A percentile compares a stretch with the other conserved stretches of the same genome.
These are phyloP conservation scores for Alternaria hordeiaustralica DNA, from an alignment of 2,329 filamentous ascomycete species.

Conservation along the genomic window DNA sequence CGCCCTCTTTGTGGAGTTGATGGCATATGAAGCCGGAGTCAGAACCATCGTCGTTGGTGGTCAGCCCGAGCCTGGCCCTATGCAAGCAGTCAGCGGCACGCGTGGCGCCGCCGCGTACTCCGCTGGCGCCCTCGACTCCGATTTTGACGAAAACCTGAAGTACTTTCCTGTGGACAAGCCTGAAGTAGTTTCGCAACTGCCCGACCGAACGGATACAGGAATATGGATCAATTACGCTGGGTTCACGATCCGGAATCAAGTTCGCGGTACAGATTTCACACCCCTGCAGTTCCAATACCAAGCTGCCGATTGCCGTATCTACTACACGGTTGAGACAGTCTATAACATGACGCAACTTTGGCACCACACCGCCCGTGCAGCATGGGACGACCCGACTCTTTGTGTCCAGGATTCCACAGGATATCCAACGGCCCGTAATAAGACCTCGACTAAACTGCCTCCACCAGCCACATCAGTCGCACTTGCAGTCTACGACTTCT, in stretches of 20 bases:
- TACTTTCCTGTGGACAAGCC: neutral
- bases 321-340: slow-evolving; percentile 33
- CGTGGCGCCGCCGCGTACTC: slow-evolving; percentile 57
- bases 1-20: slow-evolving; percentile 57
- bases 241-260: slow-evolving; percentile 49
- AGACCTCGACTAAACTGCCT: neutral
- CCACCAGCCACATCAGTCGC: neutral
- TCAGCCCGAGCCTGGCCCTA: slow-evolving; percentile 55
- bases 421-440: neutral
- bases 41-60: slow-evolving; percentile 64
- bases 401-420: neutral
- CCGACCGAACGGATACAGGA: slow-evolving; percentile 17
- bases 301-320: slow-evolving; percentile 50
- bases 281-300: slow-evolving; percentile 50
- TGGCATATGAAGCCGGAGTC: slow-evolving; percentile 56
- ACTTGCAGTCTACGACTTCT: neutral
- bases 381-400: neutral
- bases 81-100: slow-evolving; percentile 56
- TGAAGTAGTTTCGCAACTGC: neutral
- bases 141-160: neutral
- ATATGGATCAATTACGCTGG: slow-evolving; percentile 33
- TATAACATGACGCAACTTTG: neutral
- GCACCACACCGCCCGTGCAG: neutral
- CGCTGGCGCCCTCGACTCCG: slow-evolving; percentile 33
- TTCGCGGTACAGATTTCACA: slow-evolving; percentile 37